These are phyloP conservation scores for Hypsizygus marmoreus DNA, from an alignment of 768 basidiomycete genomes.

Conservation along the genomic window DNA sequence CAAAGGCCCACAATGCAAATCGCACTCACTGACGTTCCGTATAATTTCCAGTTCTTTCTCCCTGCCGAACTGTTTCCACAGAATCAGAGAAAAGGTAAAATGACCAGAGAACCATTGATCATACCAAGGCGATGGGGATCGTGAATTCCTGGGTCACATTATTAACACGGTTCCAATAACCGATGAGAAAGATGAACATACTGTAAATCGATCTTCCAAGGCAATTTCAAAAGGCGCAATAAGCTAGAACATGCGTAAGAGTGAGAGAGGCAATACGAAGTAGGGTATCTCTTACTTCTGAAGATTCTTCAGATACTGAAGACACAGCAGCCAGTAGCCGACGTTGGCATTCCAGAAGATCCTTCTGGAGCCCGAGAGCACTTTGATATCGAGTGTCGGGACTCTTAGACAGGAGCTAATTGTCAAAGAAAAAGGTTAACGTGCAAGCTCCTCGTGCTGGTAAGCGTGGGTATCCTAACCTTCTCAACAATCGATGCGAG, in stretches of 20 bases:
- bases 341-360: constrained; percentile 69
- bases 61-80: constrained; percentile 55
- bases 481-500: constrained; percentile 72
- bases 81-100: constrained; percentile 6
- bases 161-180: not conserved
- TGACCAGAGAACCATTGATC: constrained; percentile 11
- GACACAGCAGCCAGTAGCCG: constrained; percentile 61
- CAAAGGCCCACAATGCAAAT: not conserved
- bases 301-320: constrained; percentile 54
- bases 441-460: not conserved
- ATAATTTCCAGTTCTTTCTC: constrained; percentile 72
- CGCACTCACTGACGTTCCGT: constrained; percentile 60
- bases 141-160: constrained; percentile 72
- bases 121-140: constrained; percentile 64
- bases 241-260: constrained; percentile 39
- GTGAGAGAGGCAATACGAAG: not conserved
- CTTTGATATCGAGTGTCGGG: constrained; percentile 73
- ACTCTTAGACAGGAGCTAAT: constrained; percentile 64
- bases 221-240: constrained; percentile 72
- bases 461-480: constrained; percentile 29
- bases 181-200: constrained; percentile 26
- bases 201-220: constrained; percentile 63
- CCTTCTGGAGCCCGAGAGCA: constrained; percentile 66
- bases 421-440: constrained; percentile 9
- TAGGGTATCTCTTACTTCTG: constrained; percentile 50